Evolutionary conservation across 768 basidiomycete species (phyloP).

Genomic region (Russula compacta): DNA sequence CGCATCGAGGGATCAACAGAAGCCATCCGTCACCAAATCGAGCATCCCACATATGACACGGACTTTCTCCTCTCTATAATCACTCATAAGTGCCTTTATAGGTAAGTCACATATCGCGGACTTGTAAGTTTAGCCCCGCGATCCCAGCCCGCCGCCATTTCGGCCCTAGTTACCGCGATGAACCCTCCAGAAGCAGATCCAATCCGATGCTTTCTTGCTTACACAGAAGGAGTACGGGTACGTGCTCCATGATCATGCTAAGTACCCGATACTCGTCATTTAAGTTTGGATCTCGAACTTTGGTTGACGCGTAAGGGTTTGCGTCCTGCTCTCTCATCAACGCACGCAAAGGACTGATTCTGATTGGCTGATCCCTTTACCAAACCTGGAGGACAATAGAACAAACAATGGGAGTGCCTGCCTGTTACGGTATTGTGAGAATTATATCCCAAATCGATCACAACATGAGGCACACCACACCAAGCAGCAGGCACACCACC

Average conservation of each 20-base stretch:
- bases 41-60: not conserved
- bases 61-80: not conserved
- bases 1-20: conserved; percentile 3
- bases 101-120: not conserved
- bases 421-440: not conserved
- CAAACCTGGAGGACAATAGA: conserved; percentile 11
- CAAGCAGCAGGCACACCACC: too few relatives aligned
- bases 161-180: not conserved
- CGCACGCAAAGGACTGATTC: not conserved
- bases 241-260: not conserved
- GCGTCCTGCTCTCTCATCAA: not conserved
- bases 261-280: not conserved
- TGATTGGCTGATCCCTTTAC: conserved; percentile 2
- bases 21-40: not conserved
- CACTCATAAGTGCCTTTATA: not conserved
- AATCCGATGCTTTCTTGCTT: not conserved
- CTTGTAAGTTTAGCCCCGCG: not conserved
- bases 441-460: not conserved
- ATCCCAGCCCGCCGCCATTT: not conserved
- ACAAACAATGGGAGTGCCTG: not conserved
- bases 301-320: not conserved
- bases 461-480: not conserved
- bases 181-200: not conserved
- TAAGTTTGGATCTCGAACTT: not conserved
- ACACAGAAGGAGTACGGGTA: not conserved